Evolutionary conservation across 169 alveolate genomes (phyloP).

Genomic region (Neospora caninum): DNA sequence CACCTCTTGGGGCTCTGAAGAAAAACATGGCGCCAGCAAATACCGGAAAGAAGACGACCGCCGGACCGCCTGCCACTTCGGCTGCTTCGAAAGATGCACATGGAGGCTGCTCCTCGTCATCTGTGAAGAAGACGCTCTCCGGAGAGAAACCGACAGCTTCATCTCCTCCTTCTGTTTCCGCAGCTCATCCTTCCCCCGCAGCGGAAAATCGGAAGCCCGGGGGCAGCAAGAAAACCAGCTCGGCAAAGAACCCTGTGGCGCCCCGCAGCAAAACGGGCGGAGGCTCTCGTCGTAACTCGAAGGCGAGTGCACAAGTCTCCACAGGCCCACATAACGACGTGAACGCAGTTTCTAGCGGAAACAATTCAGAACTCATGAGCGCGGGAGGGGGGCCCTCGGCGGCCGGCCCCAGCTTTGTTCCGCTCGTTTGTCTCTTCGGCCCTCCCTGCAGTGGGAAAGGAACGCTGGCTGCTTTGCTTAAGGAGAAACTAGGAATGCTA

Average conservation of each 20-base stretch:
- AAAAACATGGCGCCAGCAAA: not conserved
- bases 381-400: not conserved
- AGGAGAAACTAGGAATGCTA: not conserved
- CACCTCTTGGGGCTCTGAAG: not conserved
- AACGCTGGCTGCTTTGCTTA: not conserved
- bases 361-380: not conserved
- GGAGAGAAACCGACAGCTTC: not conserved
- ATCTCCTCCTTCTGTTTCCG: not conserved
- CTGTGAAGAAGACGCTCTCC: not conserved
- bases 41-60: not conserved
- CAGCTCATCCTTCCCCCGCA: not conserved
- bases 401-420: not conserved
- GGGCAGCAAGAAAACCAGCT: not conserved
- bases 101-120: not conserved
- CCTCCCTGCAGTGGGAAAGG: conserved; percentile 46
- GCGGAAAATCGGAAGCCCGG: not conserved
- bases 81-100: not conserved
- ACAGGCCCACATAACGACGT: not conserved
- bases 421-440: conserved; percentile 23
- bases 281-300: not conserved
- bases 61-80: not conserved
- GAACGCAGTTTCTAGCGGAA: not conserved
- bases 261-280: not conserved
- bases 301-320: not conserved
- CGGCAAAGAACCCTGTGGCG: not conserved